A percentile compares a stretch with the other conserved stretches of the same genome.
phyloP scores from a whole-genome alignment of 2,329 filamentous ascomycete genomes.

The Venturia carpophila region DNA sequence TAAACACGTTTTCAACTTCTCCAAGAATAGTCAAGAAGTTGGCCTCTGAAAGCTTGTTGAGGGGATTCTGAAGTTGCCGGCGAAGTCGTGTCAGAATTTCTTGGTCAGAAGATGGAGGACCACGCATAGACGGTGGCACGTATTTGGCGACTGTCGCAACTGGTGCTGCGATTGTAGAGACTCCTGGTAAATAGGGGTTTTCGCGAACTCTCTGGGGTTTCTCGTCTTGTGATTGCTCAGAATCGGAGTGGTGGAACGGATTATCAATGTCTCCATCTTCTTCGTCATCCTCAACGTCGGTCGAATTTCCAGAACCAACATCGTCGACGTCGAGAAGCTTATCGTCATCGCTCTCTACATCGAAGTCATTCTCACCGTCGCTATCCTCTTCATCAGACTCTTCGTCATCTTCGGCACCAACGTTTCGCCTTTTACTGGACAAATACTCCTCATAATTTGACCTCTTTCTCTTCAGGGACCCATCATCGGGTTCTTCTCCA shows the following conservation, averaged over 20 bases:
- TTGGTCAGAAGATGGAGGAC: slow-evolving; percentile 52
- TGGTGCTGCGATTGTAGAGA: slow-evolving; percentile 54
- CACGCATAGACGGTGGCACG: slow-evolving; percentile 75
- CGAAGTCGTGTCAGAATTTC: slow-evolving; percentile 63
- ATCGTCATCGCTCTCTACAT: slow-evolving; percentile 23
- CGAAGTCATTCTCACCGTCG: slow-evolving; percentile 25
- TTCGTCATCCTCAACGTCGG: slow-evolving; percentile 28
- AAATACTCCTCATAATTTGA: slow-evolving; percentile 56
- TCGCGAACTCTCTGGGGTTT: slow-evolving; percentile 49
- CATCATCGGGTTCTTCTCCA: slow-evolving; percentile 40
- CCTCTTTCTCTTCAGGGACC: slow-evolving; percentile 47
- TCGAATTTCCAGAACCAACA: slow-evolving; percentile 27
- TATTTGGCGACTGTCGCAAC: slow-evolving; percentile 59
- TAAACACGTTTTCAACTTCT: slow-evolving; percentile 77
- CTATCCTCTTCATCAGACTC: slow-evolving; percentile 27
- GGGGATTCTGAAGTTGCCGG: slow-evolving; percentile 74
- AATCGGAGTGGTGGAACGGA: slow-evolving; percentile 26
- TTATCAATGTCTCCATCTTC: slow-evolving; percentile 28
- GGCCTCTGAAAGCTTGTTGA: slow-evolving; percentile 89
- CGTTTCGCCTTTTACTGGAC: slow-evolving; percentile 42
- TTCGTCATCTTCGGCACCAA: slow-evolving; percentile 21
- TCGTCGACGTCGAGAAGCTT: slow-evolving; percentile 26
- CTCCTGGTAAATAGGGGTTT: slow-evolving; percentile 82
- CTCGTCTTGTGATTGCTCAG: slow-evolving; percentile 27
- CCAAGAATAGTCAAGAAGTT: slow-evolving; percentile 78